Evolutionary conservation across 352 stramenopile genomes (phyloP).

Genomic region (Phytophthora palmivora): DNA sequence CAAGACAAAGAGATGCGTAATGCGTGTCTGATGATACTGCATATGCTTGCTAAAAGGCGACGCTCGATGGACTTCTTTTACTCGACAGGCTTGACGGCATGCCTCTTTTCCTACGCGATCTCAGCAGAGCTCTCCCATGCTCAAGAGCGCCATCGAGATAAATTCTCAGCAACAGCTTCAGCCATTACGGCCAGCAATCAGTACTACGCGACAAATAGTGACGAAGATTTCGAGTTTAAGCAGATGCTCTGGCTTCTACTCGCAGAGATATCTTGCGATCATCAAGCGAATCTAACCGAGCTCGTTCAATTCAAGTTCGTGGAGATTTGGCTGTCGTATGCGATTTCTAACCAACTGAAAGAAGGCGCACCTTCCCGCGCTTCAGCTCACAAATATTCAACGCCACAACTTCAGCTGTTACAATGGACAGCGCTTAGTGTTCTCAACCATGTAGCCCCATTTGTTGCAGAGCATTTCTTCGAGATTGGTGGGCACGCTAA

Average conservation of each 20-base stretch:
- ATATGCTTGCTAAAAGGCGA: slow-evolving; percentile 59
- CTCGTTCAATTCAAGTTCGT: slow-evolving; percentile 78
- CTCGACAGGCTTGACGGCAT: slow-evolving; percentile 60
- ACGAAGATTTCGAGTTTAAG: slow-evolving; percentile 88
- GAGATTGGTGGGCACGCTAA: slow-evolving; percentile 55
- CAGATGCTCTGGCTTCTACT: slow-evolving; percentile 77
- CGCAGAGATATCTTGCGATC: slow-evolving; percentile 53
- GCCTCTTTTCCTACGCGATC: slow-evolving; percentile 70
- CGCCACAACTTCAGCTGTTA: slow-evolving; percentile 55
- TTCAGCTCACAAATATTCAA: slow-evolving; percentile 49
- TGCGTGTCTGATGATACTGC: slow-evolving; percentile 73
- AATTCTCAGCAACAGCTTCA: slow-evolving; percentile 24
- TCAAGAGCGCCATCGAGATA: slow-evolving; percentile 11
- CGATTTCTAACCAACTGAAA: slow-evolving; percentile 27
- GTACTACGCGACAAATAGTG: slow-evolving; percentile 70
- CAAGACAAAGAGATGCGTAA: slow-evolving; percentile 87
- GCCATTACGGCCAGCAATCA: slow-evolving; percentile 63
- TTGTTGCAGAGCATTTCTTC: slow-evolving; percentile 64
- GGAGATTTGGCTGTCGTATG: slow-evolving; percentile 69
- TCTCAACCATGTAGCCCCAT: slow-evolving; percentile 55
- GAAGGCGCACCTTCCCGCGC: slow-evolving; percentile 1
- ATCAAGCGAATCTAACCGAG: slow-evolving; percentile 60
- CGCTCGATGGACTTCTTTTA: slow-evolving; percentile 65
- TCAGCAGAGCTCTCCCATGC: slow-evolving; percentile 47
- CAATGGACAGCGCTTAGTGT: slow-evolving; percentile 67